Base-by-base conservation (phyloP, 2,329 filamentous ascomycete species). In the Botrytis cinerea region DNA sequence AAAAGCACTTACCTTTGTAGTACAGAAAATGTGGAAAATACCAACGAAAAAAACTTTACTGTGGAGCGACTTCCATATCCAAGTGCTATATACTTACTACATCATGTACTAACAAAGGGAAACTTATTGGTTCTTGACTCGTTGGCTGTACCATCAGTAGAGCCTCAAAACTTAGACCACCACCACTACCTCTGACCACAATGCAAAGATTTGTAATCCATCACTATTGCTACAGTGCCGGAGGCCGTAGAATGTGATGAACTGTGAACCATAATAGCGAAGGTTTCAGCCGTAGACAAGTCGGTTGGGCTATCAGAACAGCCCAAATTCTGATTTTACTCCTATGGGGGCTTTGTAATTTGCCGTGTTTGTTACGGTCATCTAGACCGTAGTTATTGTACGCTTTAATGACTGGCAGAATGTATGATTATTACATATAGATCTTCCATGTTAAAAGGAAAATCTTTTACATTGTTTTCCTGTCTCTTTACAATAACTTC, bases 51-150 rank as follows among this genome's bases (percentile, higher is more conserved):
- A 32, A 57, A 14, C 4, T 28, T 16, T 18, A 9, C 12, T 54
- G n/a, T 28, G n/a, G n/a, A 54, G 25, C 6, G 1, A 2, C 51
- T 6, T 32, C 48, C 0, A 54, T 4, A 4, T 3, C 1, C 14
- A 46, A 22, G 45, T 22, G 14, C 7, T 14, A 32, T 12, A 43
- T 14, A 43, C 40, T 43, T 43, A 43, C 2, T 43, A 43, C 40
- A 14, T 14, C 12, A n/a, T 54, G 48, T 54, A 54, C 48, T n/a
- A 2, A n/a, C 25, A 16, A 51, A 51, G 48, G 1, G 4, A 14
- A n/a, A 25, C 1, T n/a, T 51, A n/a, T 14, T 25, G 4, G 48
- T 51, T n/a, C 4, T 7, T n/a, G 25, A 51, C 25, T 51, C 12
- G 25, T n/a, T 51, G 5, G 10, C 25, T n/a, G 46, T 25, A 22